Percentiles rank a stretch among this genome's conserved stretches.
These are phyloP conservation scores for Parachaetomium inaequale DNA, from an alignment of 495 filamentous ascomycete species.

Conservation along the genomic window DNA sequence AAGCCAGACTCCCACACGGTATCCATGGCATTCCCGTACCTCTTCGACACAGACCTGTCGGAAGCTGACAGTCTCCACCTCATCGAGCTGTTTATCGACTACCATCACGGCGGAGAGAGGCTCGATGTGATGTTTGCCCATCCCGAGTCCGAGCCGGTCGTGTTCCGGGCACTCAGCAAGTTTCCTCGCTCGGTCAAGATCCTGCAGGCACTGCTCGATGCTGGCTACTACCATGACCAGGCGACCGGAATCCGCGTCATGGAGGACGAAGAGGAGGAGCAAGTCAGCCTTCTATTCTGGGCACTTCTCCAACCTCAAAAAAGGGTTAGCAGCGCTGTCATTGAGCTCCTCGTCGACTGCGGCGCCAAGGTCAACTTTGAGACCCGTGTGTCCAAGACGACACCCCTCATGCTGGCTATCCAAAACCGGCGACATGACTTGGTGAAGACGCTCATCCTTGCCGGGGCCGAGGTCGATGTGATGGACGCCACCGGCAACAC, in stretches of 20 bases:
- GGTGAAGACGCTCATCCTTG: conserved; percentile 41
- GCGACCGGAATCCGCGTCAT: conserved; percentile 33
- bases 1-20: conserved; percentile 40
- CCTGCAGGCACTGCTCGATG: conserved; percentile 41
- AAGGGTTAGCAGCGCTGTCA: conserved; percentile 42
- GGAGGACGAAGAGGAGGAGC: conserved; percentile 41
- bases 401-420: conserved; percentile 49
- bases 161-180: conserved; percentile 41
- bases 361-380: conserved; percentile 48
- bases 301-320: conserved; percentile 48
- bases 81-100: conserved; percentile 41
- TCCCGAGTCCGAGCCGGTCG: conserved; percentile 33
- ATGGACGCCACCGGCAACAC: conserved; percentile 43
- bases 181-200: conserved; percentile 45
- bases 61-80: conserved; percentile 40
- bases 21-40: conserved; percentile 41
- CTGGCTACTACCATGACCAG: conserved; percentile 48
- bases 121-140: conserved; percentile 42
- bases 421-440: conserved; percentile 41
- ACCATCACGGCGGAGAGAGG: conserved; percentile 37
- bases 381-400: conserved; percentile 40
- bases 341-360: conserved; percentile 41
- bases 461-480: conserved; percentile 45
- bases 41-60: conserved; percentile 37
- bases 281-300: conserved; percentile 46